These are phyloP conservation scores for Globisporangium barbulae DNA, from an alignment of 352 stramenopile species.

Conservation along the genomic window DNA sequence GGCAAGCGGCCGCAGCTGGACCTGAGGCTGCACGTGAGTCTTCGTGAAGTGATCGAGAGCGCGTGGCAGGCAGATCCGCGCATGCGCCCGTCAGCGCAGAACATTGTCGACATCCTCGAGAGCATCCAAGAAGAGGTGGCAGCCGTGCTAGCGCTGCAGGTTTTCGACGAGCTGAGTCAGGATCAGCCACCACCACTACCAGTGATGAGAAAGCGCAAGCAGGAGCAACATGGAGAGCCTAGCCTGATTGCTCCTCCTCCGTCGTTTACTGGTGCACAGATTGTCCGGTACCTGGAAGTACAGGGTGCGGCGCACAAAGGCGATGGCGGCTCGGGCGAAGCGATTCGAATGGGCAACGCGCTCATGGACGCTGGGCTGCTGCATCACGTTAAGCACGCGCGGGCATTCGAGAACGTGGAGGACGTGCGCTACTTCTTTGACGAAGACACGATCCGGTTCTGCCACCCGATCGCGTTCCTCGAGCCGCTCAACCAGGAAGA, in stretches of 20 bases:
- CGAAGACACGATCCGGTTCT: slow-evolving; percentile 22
- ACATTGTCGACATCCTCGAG: slow-evolving; percentile 51
- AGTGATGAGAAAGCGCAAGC: not conserved
- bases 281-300: slow-evolving; percentile 34
- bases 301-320: slow-evolving; percentile 16
- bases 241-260: not conserved
- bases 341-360: slow-evolving; percentile 45
- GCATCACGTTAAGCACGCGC: slow-evolving; percentile 44
- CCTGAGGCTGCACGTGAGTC: slow-evolving; percentile 22
- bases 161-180: slow-evolving; percentile 40
- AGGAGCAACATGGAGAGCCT: not conserved
- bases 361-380: slow-evolving; percentile 63
- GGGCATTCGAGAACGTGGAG: slow-evolving; percentile 26
- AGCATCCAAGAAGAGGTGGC: slow-evolving; percentile 62
- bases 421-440: slow-evolving; percentile 51
- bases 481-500: slow-evolving; percentile 8
- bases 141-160: slow-evolving; percentile 34
- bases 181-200: not conserved
- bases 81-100: slow-evolving; percentile 37
- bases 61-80: slow-evolving; percentile 55
- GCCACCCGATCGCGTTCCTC: slow-evolving; percentile 23
- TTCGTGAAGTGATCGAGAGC: slow-evolving; percentile 51
- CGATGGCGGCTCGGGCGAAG: slow-evolving; percentile 21
- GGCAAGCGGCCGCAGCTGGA: slow-evolving; percentile 42
- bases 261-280: slow-evolving; percentile 26